phyloP scores from a whole-genome alignment of 225 moss, liverwort and hornwort genomes.

The Climacium dendroides region DNA sequence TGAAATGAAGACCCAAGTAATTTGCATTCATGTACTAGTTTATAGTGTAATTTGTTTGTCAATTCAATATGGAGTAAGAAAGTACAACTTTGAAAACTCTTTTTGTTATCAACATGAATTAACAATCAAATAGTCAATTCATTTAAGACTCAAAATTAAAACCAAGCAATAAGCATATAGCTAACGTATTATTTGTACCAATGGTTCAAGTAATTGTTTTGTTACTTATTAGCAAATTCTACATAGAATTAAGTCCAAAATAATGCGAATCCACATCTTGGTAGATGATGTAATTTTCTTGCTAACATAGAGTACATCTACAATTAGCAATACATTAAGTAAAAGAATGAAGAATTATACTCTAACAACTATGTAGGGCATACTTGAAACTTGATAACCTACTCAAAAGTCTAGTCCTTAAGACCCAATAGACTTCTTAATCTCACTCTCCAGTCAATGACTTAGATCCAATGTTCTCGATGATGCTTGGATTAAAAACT shows the following conservation, averaged over 20 bases:
- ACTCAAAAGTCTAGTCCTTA: too few species aligned
- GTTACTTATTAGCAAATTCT: not conserved
- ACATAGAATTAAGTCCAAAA: not conserved
- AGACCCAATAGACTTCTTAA: too few species aligned
- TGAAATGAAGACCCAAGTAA: not conserved
- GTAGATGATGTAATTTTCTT: not conserved
- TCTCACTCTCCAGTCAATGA: too few species aligned
- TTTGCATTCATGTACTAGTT: not conserved
- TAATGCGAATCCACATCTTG: not conserved
- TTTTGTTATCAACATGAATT: not conserved
- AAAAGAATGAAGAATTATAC: too few species aligned
- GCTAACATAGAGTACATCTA: not conserved
- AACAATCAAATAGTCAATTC: accelerated
- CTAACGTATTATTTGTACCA: not conserved
- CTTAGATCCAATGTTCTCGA: too few species aligned
- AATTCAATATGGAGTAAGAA: not conserved
- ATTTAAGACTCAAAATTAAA: not conserved
- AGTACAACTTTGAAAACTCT: not conserved
- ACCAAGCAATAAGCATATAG: not conserved
- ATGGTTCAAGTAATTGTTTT: not conserved
- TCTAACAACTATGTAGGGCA: too few species aligned
- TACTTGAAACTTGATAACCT: too few species aligned
- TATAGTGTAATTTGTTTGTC: not conserved
- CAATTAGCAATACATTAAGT: not conserved
- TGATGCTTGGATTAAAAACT: too few species aligned